These are phyloP conservation scores for Claviceps quebecensis DNA, from an alignment of 2,329 filamentous ascomycete genomes.

Conservation along the genomic window DNA sequence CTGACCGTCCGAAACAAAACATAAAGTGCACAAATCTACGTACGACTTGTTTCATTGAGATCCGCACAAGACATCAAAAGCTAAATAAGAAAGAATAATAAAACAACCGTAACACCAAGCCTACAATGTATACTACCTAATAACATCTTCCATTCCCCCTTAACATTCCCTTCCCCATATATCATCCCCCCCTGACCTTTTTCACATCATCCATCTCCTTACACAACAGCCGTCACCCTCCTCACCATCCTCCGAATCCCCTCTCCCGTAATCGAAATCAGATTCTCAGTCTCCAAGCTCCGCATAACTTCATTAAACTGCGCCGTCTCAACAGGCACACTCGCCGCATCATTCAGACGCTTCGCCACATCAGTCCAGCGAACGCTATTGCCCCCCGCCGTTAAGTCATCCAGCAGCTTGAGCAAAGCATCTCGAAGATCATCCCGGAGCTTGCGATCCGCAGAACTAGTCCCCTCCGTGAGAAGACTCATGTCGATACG, in stretches of 20 bases:
- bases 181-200: no score
- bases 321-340: constrained; percentile 55
- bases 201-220: background rate
- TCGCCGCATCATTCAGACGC: constrained; percentile 56
- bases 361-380: constrained; percentile 68
- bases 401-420: constrained; percentile 66
- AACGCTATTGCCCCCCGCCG: constrained; percentile 50
- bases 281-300: constrained; percentile 70
- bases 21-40: no score
- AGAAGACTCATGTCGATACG: constrained; percentile 94
- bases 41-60: no score
- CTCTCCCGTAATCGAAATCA: constrained; percentile 68
- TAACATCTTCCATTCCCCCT: no score
- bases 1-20: no score
- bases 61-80: no score
- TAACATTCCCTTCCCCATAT: no score
- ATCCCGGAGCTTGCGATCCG: constrained; percentile 68
- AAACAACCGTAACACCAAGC: no score
- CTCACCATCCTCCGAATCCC: constrained; percentile 71
- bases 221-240: constrained; percentile 46
- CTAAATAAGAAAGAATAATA: no score
- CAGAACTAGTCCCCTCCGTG: constrained; percentile 82
- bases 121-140: no score
- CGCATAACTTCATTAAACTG: constrained; percentile 78
- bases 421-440: constrained; percentile 75